These are phyloP conservation scores for Tetrapisispora arboricola DNA, from an alignment of 805 yeast species.

Conservation along the genomic window DNA sequence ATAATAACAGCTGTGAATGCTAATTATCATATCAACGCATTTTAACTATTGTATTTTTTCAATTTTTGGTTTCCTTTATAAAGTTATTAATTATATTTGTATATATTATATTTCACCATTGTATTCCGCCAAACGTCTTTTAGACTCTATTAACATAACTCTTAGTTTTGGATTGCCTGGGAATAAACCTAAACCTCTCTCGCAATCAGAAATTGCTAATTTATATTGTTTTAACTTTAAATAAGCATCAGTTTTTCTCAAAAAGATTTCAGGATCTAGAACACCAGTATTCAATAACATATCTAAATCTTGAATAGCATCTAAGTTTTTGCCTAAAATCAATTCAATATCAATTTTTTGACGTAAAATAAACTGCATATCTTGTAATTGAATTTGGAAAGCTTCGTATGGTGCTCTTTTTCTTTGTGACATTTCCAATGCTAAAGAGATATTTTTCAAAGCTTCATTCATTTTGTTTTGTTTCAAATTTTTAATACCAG, in stretches of 20 bases:
- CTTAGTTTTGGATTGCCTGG: slow-evolving; percentile 36
- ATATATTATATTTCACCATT: slow-evolving; percentile 20
- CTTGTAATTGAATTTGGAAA: slow-evolving; percentile 63
- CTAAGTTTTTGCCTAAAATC: slow-evolving; percentile 41
- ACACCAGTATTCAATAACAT: slow-evolving; percentile 49
- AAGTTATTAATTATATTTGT: neutral
- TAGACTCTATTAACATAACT: slow-evolving; percentile 19
- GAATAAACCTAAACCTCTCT: slow-evolving; percentile 60
- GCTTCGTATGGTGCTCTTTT: slow-evolving; percentile 67
- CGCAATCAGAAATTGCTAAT: slow-evolving; percentile 55
- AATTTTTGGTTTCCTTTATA: neutral
- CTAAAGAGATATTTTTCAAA: slow-evolving; percentile 51
- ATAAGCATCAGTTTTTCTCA: slow-evolving; percentile 59
- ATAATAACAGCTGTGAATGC: too few species aligned
- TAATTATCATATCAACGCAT: too few species aligned
- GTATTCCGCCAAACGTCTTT: slow-evolving; percentile 21
- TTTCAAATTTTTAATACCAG: slow-evolving; percentile 46
- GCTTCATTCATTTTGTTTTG: slow-evolving; percentile 47
- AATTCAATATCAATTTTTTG: slow-evolving; percentile 63
- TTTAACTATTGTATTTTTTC: too few species aligned
- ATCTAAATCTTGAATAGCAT: slow-evolving; percentile 63
- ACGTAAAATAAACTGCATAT: slow-evolving; percentile 53
- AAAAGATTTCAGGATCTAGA: slow-evolving; percentile 56
- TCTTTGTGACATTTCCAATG: slow-evolving; percentile 50
- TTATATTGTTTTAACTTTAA: slow-evolving; percentile 51